A percentile compares a stretch with the other conserved stretches of the same genome.
Conservation (phyloP, 73 alveolate species). For the Tetrahymena thermophila region DNA sequence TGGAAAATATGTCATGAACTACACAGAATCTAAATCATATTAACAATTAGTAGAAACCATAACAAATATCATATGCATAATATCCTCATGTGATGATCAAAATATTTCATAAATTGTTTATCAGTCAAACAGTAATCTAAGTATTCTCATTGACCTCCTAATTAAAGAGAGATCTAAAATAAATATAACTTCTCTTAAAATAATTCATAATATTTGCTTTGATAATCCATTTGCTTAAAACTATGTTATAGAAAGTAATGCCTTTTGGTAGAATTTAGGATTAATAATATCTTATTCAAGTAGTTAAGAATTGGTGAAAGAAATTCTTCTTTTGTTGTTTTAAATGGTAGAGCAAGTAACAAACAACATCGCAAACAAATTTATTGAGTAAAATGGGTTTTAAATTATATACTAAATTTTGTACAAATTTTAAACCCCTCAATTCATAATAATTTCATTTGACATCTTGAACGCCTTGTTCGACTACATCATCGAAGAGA, state of each 20-base stretch:
- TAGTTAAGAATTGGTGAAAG: not conserved
- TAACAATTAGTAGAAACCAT: not conserved
- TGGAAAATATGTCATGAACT: not conserved
- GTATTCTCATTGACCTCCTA: not conserved
- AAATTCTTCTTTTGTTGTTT: not conserved
- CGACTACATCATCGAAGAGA: not conserved
- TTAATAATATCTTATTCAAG: not conserved
- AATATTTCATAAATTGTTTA: not conserved
- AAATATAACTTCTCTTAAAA: not conserved
- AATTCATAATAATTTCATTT: not conserved
- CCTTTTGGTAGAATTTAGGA: not conserved
- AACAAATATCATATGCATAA: not conserved
- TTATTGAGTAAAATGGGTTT: not conserved
- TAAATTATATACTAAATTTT: not conserved
- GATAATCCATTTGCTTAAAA: not conserved
- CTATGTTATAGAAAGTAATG: not conserved
- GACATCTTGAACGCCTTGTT: not conserved
- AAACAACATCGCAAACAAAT: not conserved
- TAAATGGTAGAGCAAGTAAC: not conserved
- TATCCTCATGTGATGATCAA: not conserved
- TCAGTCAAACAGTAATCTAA: not conserved
- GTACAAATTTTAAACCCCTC: not conserved
- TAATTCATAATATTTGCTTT: not conserved
- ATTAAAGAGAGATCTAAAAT: not conserved
- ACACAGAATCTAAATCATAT: not conserved